Conservation (phyloP, 2,329 filamentous ascomycete genomes). For the Calonectria crousiana region DNA sequence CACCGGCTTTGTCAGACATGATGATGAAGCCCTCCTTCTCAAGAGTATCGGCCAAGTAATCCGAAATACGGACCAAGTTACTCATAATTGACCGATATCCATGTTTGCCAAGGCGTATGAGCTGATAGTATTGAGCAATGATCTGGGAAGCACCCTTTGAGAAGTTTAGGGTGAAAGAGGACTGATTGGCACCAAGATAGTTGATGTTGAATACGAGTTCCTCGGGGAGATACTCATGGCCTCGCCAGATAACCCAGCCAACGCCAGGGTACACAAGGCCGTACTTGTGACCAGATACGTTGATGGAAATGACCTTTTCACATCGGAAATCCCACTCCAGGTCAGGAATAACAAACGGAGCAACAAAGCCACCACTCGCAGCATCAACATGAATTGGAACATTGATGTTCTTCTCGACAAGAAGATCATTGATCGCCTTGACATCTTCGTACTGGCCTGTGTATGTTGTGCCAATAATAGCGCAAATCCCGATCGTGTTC, state of each 20-base stretch:
- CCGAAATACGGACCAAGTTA: conserved; percentile 89
- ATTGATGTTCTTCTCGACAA: conserved; percentile 80
- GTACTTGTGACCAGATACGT: conserved; percentile 94
- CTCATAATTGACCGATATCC: conserved; percentile 95
- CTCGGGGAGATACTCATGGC: conserved; percentile 84
- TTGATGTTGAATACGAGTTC: conserved; percentile 99
- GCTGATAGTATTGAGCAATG: conserved; percentile 97
- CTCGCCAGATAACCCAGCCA: conserved; percentile 93
- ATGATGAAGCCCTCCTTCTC: conserved; percentile 85
- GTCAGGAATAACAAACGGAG: conserved; percentile 87
- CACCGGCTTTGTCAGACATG: conserved; percentile 83
- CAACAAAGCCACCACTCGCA: conserved; percentile 92
- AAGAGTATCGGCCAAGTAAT: conserved; percentile 84
- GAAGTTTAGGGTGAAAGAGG: conserved; percentile 97
- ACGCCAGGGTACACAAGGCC: conserved; percentile 87
- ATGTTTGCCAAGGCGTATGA: conserved; percentile 92
- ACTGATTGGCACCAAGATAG: conserved; percentile 95
- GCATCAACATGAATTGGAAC: conserved; percentile 94
- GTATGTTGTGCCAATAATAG: conserved; percentile 92
- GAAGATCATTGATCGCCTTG: conserved; percentile 89
- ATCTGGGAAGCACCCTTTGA: conserved; percentile 95
- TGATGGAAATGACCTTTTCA: conserved; percentile 91
- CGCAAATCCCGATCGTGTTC: conserved; percentile 90
- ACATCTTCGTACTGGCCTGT: conserved; percentile 96
- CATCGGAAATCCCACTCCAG: conserved; percentile 94